A percentile compares a stretch with the other conserved stretches of the same genome.
Evolutionary conservation across 2,329 filamentous ascomycete species (phyloP).

Genomic region (Volutella citrinella): DNA sequence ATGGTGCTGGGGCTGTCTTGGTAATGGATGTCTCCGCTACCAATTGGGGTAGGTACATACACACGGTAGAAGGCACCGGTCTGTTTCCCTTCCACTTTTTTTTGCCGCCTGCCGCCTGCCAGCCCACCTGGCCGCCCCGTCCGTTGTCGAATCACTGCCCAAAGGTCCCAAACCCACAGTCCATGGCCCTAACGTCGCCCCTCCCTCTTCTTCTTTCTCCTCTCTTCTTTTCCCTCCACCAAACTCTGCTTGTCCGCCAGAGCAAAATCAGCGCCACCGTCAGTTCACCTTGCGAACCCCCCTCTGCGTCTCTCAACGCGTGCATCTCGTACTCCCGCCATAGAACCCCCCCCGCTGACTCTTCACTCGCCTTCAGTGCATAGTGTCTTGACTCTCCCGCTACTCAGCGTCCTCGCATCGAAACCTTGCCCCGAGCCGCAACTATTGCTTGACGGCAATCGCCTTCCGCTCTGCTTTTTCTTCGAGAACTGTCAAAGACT

Average conservation of each 20-base stretch:
- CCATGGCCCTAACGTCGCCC: conserved; percentile 28
- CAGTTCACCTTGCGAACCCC: conserved; percentile 6
- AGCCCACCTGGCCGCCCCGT: conserved; percentile 24
- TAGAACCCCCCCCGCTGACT: conserved; percentile 24
- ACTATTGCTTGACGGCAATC: conserved; percentile 3
- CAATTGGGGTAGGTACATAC: too few species aligned
- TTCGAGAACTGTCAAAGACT: conserved; percentile 11
- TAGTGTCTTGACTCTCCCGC: conserved; percentile 11
- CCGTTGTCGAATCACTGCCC: conserved; percentile 15
- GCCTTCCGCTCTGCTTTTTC: conserved; percentile 5
- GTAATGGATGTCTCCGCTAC: too few species aligned
- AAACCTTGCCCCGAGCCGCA: conserved; percentile 10
- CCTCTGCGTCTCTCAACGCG: conserved; percentile 15
- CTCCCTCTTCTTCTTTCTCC: conserved; percentile 18
- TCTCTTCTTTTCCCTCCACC: conserved; percentile 13
- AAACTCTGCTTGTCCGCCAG: conserved; percentile 21
- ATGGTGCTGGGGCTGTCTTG: too few species aligned
- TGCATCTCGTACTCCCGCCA: conserved; percentile 13
- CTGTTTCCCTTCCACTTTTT: too few species aligned
- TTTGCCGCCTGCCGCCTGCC: too few species aligned
- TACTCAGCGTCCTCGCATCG: conserved; percentile 8
- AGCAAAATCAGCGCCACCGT: conserved; percentile 15
- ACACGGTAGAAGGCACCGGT: too few species aligned
- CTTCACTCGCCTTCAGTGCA: conserved; percentile 24
- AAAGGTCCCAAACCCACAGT: conserved; percentile 20